These are phyloP conservation scores for Penicillium sp. DNA, from an alignment of 2,329 filamentous ascomycete genomes.

Conservation along the genomic window DNA sequence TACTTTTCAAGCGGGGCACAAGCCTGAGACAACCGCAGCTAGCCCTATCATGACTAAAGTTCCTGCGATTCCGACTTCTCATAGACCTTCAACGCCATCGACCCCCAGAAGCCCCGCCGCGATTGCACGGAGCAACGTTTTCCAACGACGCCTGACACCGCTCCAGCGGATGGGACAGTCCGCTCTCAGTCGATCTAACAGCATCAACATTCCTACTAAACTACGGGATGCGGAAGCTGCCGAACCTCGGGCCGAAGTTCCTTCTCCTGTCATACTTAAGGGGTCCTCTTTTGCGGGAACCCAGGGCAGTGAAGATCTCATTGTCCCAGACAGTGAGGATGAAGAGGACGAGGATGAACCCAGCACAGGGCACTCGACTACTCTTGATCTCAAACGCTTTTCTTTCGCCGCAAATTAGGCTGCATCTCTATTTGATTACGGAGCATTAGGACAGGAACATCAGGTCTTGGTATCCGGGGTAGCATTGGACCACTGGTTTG, in stretches of 20 bases:
- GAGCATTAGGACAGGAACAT: conserved; percentile 15
- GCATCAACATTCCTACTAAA: conserved; percentile 31
- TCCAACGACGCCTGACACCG: conserved; percentile 36
- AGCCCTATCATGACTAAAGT: conserved; percentile 12
- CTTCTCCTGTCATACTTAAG: neutral
- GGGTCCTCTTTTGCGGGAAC: conserved; percentile 1
- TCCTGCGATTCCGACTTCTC: conserved; percentile 12
- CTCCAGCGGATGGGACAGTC: conserved; percentile 44
- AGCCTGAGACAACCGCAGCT: neutral
- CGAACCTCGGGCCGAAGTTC: conserved; percentile 7
- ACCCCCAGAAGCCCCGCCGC: conserved; percentile 15
- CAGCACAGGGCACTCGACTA: conserved; percentile 7
- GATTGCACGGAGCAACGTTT: conserved; percentile 10
- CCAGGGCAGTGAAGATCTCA: conserved; percentile 54
- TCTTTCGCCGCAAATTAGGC: conserved; percentile 33
- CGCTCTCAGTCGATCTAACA: conserved; percentile 42
- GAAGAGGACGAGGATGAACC: conserved; percentile 32
- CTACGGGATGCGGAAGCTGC: conserved; percentile 12
- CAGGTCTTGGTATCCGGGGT: conserved; percentile 11
- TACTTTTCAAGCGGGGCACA: conserved; percentile 29
- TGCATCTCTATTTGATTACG: conserved; percentile 17
- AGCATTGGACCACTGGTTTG: conserved; percentile 7
- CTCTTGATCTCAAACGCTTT: conserved; percentile 40
- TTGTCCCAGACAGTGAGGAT: conserved; percentile 53
- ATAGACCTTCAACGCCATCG: neutral